Conservation (phyloP, 2,329 filamentous ascomycete genomes). For the Colletotrichum somersetense region DNA sequence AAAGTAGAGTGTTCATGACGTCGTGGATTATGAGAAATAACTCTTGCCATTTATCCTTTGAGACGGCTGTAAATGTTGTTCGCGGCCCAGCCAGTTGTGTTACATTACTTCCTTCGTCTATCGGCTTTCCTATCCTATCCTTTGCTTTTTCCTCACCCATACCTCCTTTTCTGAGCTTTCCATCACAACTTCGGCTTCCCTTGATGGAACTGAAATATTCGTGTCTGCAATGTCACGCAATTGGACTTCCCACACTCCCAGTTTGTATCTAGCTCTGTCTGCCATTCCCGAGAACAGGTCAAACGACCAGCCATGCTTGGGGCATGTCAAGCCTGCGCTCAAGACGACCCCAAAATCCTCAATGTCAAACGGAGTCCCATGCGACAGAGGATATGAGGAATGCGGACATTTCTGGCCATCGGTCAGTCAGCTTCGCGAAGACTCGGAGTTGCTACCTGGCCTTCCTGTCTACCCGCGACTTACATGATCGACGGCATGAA, state of each 20-base stretch:
- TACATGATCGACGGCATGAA: conserved; percentile 79
- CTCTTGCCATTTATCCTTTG: not conserved
- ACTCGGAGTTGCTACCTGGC: too few relatives aligned
- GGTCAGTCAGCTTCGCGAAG: not conserved
- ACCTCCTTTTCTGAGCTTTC: conserved; percentile 50
- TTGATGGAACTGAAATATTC: rapidly evolving
- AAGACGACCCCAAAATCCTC: conserved; percentile 77
- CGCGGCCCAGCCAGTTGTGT: not conserved
- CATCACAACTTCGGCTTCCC: not conserved
- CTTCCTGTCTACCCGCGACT: conserved; percentile 46
- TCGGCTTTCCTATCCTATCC: conserved; percentile 47
- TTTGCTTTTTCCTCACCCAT: conserved; percentile 59
- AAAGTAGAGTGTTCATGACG: not conserved
- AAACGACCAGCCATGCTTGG: conserved; percentile 79
- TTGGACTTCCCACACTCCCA: conserved; percentile 75
- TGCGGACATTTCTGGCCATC: conserved; percentile 72
- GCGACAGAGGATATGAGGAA: conserved; percentile 73
- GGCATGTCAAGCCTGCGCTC: conserved; percentile 73
- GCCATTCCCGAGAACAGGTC: conserved; percentile 73
- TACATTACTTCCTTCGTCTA: too few relatives aligned
- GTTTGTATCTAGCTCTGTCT: conserved; percentile 72
- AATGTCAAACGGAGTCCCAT: conserved; percentile 75
- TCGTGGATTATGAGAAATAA: not conserved
- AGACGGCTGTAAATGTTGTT: not conserved
- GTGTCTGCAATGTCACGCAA: conserved; percentile 51